Evolutionary conservation across 2,329 filamentous ascomycete genomes (phyloP).

Genomic region (Pseudogymnoascus destructans): DNA sequence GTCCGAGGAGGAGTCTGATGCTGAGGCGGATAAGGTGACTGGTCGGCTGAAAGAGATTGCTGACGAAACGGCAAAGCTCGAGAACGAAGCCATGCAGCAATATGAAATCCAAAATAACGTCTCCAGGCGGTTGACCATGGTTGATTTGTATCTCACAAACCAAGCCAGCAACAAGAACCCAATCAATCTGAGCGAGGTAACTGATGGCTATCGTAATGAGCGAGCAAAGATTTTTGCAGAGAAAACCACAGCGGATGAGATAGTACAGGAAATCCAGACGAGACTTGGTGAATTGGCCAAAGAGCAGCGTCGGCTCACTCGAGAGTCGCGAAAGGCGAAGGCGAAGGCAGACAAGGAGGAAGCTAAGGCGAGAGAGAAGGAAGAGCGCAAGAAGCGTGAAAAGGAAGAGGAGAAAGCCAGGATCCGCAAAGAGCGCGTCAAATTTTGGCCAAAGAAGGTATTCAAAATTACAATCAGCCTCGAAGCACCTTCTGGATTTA

Average conservation of each 20-base stretch:
- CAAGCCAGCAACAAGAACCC: constrained; percentile 8
- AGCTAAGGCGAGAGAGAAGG: constrained; percentile 27
- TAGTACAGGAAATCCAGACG: constrained; percentile 17
- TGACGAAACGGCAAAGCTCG: constrained; percentile 24
- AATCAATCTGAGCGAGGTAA: neutral
- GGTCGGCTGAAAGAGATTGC: constrained; percentile 18
- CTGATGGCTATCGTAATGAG: constrained; percentile 18
- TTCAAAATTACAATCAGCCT: constrained; percentile 40
- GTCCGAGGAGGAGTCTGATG: constrained; percentile 22
- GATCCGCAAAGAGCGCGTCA: constrained; percentile 31
- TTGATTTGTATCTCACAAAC: constrained; percentile 20
- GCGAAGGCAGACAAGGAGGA: constrained; percentile 29
- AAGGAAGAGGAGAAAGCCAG: constrained; percentile 32
- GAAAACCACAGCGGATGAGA: constrained; percentile 25
- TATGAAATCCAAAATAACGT: constrained; percentile 16
- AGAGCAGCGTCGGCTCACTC: constrained; percentile 1
- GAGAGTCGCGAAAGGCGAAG: constrained; percentile 20
- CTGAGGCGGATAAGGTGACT: constrained; percentile 18
- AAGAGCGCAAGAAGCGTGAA: constrained; percentile 28
- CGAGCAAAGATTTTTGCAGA: constrained; percentile 29
- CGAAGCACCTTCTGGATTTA: constrained; percentile 30
- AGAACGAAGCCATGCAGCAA: neutral
- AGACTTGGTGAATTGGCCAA: constrained; percentile 19
- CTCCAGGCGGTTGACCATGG: constrained; percentile 17
- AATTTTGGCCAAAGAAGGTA: constrained; percentile 38